These are phyloP conservation scores for Colletotrichum incanum DNA, from an alignment of 2,329 filamentous ascomycete genomes.

Conservation along the genomic window DNA sequence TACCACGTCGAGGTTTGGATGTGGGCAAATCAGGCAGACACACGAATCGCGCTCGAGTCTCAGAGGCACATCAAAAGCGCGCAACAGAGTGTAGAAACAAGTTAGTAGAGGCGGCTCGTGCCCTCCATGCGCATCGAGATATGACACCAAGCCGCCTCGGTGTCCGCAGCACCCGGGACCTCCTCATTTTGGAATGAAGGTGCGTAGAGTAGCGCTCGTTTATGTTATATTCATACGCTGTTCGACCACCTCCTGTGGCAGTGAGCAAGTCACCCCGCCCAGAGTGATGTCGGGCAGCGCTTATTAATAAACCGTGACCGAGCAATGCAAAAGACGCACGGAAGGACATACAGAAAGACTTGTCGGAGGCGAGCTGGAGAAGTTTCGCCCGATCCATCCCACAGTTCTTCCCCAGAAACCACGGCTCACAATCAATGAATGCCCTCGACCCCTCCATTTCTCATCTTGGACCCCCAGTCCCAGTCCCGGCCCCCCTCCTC, in stretches of 20 bases:
- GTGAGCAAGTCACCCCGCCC: too few relatives aligned
- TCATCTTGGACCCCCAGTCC: neutral
- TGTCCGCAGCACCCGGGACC: constrained; percentile 2
- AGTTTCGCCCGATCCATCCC: too few relatives aligned
- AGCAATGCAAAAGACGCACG: too few relatives aligned
- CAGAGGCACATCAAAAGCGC: too few relatives aligned
- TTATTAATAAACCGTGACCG: too few relatives aligned
- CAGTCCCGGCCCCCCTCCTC: neutral
- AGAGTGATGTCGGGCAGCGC: too few relatives aligned
- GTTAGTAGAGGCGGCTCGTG: constrained; percentile 17
- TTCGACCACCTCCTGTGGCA: neutral
- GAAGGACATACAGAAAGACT: too few relatives aligned
- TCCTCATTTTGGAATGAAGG: neutral
- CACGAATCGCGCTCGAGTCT: constrained; percentile 20
- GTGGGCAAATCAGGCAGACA: neutral
- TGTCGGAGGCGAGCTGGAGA: too few relatives aligned
- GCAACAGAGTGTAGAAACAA: constrained; percentile 16
- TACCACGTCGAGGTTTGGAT: neutral
- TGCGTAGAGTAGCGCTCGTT: neutral
- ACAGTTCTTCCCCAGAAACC: too few relatives aligned
- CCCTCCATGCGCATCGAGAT: constrained; percentile 30
- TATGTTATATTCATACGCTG: neutral
- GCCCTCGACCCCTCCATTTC: too few relatives aligned
- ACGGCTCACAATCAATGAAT: too few relatives aligned
- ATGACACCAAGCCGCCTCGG: constrained; percentile 25